phyloP scores from a whole-genome alignment of 352 stramenopile species.

The Globisporangium sylvaticum region DNA sequence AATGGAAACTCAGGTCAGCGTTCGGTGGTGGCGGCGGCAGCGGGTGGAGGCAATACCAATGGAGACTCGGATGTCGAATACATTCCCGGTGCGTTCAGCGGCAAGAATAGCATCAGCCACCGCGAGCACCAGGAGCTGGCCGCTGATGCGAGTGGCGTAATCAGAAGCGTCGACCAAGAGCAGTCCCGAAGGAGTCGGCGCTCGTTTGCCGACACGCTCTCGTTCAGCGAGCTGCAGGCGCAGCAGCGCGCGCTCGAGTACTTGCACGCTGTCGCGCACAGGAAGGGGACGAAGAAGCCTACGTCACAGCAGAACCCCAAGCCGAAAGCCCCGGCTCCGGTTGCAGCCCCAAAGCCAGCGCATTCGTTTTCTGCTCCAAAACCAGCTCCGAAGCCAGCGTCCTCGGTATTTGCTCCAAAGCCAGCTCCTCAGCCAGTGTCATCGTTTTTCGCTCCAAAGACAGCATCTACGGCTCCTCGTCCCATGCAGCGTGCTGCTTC shows the following conservation, averaged over 20 bases:
- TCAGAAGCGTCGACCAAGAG: neutral
- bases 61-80: conserved; percentile 9
- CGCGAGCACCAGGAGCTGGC: neutral
- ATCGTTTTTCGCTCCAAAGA: neutral
- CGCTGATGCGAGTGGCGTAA: neutral
- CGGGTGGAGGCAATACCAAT: neutral
- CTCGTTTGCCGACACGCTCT: conserved; percentile 37
- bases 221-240: conserved; percentile 59
- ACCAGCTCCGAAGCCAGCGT: neutral
- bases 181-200: conserved; percentile 16
- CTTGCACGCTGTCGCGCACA: conserved; percentile 14
- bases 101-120: neutral
- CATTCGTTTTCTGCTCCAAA: neutral
- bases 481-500: neutral
- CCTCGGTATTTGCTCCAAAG: neutral
- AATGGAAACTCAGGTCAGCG: neutral
- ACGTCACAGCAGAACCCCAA: neutral
- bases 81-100: conserved; percentile 2
- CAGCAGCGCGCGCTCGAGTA: conserved; percentile 47
- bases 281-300: conserved; percentile 19
- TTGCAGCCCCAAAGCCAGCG: neutral
- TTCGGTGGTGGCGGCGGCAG: neutral
- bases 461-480: neutral
- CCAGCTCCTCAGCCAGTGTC: neutral
- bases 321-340: neutral